Conservation (phyloP, 2,329 filamentous ascomycete species). For the Dothidotthia symphoricarpi region DNA sequence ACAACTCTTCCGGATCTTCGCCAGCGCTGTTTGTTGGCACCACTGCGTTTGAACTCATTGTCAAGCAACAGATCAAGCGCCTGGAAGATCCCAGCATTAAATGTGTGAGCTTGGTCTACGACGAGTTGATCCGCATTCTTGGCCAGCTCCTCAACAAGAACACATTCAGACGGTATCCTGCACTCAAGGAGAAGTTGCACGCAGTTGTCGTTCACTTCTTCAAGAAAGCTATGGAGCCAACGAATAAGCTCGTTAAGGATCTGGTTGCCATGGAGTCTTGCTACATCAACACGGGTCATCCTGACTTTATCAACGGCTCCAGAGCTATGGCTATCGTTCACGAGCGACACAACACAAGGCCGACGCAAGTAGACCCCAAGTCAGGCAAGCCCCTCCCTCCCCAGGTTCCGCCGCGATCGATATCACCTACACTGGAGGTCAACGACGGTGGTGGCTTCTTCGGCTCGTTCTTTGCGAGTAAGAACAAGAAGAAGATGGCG, state of each 20-base stretch:
- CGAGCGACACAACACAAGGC: conserved; percentile 80
- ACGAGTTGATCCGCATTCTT: conserved; percentile 94
- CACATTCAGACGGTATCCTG: conserved; percentile 89
- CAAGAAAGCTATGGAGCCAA: conserved; percentile 97
- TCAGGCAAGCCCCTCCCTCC: conserved; percentile 88
- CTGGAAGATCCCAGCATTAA: conserved; percentile 95
- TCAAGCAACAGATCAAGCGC: conserved; percentile 97
- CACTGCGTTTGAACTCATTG: conserved; percentile 96
- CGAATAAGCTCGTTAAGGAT: conserved; percentile 93
- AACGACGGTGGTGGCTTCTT: conserved; percentile 78
- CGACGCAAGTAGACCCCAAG: conserved; percentile 95
- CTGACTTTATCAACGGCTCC: conserved; percentile 95
- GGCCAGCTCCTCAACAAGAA: conserved; percentile 84
- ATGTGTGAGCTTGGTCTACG: conserved; percentile 95
- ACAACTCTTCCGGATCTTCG: conserved; percentile 98
- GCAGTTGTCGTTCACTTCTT: conserved; percentile 89
- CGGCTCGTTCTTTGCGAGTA: conserved; percentile 95
- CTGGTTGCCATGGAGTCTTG: conserved; percentile 93
- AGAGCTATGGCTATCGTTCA: conserved; percentile 98
- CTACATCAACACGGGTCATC: conserved; percentile 98
- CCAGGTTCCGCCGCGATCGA: conserved; percentile 65
- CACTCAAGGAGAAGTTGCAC: conserved; percentile 95
- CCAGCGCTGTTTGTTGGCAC: conserved; percentile 96
- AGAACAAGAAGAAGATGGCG: conserved; percentile 99
- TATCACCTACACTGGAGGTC: conserved; percentile 69